Conservation (phyloP, 305 asterid species). For the Coffea humblotiana region DNA sequence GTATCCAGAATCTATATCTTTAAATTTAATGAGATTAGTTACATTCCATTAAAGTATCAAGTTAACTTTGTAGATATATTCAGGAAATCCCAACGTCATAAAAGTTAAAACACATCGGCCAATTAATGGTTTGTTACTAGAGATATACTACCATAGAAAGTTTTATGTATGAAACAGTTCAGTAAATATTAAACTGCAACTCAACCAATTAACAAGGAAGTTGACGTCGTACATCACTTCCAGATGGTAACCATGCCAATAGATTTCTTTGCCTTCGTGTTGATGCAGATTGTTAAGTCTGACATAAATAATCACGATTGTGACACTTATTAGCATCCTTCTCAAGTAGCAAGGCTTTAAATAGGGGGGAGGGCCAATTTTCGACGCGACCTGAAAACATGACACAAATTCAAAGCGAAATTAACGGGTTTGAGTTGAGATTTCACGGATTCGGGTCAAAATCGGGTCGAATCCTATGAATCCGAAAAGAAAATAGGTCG, state of each 20-base stretch:
- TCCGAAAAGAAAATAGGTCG: no score
- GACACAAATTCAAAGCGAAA: no score
- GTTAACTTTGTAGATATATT: not conserved
- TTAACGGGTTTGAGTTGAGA: no score
- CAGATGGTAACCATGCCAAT: not conserved
- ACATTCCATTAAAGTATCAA: not conserved
- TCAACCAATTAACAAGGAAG: not conserved
- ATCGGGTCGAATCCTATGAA: no score
- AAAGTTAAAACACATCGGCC: not conserved
- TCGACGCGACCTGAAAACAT: no score
- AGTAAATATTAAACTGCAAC: not conserved
- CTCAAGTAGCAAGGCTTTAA: no score
- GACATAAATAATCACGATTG: not conserved
- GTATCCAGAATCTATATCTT: not conserved
- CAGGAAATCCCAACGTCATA: not conserved
- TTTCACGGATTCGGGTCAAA: no score
- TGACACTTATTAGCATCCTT: not conserved
- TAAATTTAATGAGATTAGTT: not conserved
- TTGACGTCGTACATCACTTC: not conserved
- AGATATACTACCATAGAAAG: not conserved
- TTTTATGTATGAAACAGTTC: not conserved
- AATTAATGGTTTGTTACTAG: not conserved
- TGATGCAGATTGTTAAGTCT: no score
- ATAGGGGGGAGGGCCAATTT: no score
- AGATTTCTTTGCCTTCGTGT: not conserved